Conservation (phyloP, 352 stramenopile species). For the Globisporangium heterothallicum region DNA sequence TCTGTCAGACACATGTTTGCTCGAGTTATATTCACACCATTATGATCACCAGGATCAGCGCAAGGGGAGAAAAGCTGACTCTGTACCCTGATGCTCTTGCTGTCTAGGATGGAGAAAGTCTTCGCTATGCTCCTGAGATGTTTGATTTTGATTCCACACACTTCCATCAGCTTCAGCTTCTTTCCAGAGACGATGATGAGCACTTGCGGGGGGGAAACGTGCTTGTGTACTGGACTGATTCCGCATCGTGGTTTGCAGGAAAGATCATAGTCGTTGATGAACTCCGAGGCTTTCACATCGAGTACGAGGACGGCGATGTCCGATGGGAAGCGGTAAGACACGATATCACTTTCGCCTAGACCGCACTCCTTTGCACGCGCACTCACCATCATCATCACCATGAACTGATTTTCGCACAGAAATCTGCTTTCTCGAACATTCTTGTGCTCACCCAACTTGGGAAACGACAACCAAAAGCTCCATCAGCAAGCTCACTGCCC, state of each 20-base stretch:
- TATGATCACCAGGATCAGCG: too few species aligned
- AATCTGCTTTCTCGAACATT: not conserved
- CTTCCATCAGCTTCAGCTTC: constrained; percentile 32
- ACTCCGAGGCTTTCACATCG: constrained; percentile 20
- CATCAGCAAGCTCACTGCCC: not conserved
- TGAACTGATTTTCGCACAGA: too few species aligned
- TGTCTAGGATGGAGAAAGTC: not conserved
- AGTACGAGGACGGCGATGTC: constrained; percentile 47
- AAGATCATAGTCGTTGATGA: constrained; percentile 13
- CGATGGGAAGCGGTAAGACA: constrained; percentile 36
- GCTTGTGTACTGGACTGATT: constrained; percentile 36
- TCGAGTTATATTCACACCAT: too few species aligned
- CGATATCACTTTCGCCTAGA: not conserved
- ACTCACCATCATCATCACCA: constrained; percentile 2
- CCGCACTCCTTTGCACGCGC: not conserved
- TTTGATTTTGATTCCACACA: constrained; percentile 1
- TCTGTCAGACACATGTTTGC: too few species aligned
- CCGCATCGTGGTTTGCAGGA: constrained; percentile 38
- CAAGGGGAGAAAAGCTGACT: too few species aligned
- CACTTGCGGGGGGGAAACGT: constrained; percentile 15
- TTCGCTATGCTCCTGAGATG: constrained; percentile 10
- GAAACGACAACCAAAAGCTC: not conserved
- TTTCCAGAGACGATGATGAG: constrained; percentile 4
- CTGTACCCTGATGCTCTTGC: constrained; percentile 5
- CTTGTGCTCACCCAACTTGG: not conserved